Conservation (phyloP, 495 filamentous ascomycete species). For the Darksidea phi region DNA sequence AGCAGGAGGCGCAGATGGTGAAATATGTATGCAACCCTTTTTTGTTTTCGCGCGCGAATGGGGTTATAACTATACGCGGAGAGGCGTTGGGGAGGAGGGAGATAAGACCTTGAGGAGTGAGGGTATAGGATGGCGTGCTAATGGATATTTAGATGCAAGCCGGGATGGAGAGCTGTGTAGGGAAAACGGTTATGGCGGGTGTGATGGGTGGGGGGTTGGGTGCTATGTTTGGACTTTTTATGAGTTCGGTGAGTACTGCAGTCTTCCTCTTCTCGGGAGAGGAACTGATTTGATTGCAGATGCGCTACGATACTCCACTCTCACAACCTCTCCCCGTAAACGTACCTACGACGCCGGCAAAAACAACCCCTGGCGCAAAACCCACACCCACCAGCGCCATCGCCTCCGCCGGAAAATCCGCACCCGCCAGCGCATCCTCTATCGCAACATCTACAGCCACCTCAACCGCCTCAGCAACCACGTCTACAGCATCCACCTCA, state of each 20-base stretch:
- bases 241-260: slow-evolving; percentile 26
- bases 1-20: slow-evolving; percentile 35
- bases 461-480: neutral
- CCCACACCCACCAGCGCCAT: neutral
- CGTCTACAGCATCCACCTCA: neutral
- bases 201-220: slow-evolving; percentile 36
- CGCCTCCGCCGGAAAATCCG: neutral
- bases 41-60: neutral
- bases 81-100: too few species aligned
- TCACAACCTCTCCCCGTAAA: slow-evolving; percentile 12
- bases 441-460: neutral
- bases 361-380: neutral
- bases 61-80: too few species aligned
- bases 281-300: slow-evolving; percentile 49
- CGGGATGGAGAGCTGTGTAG: slow-evolving; percentile 34
- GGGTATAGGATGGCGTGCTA: neutral
- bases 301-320: slow-evolving; percentile 87
- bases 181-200: slow-evolving; percentile 36
- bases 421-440: slow-evolving; percentile 1
- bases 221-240: slow-evolving; percentile 38
- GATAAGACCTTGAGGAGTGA: too few species aligned
- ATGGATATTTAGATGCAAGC: slow-evolving; percentile 29
- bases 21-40: slow-evolving; percentile 25
- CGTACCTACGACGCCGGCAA: neutral
- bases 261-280: neutral